phyloP scores from a whole-genome alignment of 2,329 filamentous ascomycete species.

The Fusarium palustre region DNA sequence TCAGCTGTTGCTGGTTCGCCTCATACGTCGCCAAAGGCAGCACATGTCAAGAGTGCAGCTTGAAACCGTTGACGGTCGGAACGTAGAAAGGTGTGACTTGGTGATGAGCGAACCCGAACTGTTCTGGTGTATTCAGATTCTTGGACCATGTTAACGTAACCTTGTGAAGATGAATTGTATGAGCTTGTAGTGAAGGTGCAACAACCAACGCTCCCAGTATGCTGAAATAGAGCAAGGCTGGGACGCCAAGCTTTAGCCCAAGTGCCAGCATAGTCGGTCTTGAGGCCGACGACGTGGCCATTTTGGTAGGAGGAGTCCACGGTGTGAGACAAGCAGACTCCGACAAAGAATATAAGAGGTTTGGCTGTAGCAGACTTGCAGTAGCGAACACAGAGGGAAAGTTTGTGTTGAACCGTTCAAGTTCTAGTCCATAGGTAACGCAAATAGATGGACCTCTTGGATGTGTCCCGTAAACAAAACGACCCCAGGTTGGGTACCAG shows the following conservation, averaged over 20 bases:
- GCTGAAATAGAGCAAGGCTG: slow-evolving; percentile 34
- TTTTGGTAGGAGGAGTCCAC: neutral
- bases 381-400: neutral
- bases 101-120: slow-evolving; percentile 75
- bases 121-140: slow-evolving; percentile 71
- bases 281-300: slow-evolving; percentile 14
- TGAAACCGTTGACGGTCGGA: slow-evolving; percentile 71
- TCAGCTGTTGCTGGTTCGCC: slow-evolving; percentile 59
- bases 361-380: neutral
- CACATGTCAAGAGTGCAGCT: slow-evolving; percentile 78
- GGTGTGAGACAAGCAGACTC: no score
- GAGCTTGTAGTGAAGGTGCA: slow-evolving; percentile 35
- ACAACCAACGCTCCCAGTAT: slow-evolving; percentile 26
- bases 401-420: neutral
- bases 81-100: slow-evolving; percentile 79
- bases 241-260: slow-evolving; percentile 27
- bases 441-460: neutral
- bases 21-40: slow-evolving; percentile 65
- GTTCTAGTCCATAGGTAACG: neutral
- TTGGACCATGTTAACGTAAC: slow-evolving; percentile 62
- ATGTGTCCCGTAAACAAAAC: neutral
- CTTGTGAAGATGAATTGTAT: slow-evolving; percentile 62
- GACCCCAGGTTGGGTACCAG: neutral
- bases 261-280: slow-evolving; percentile 30
- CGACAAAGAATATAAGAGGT: neutral